Evolutionary conservation across 2,329 filamentous ascomycete genomes (phyloP).

Genomic region (Westerdykella aurantiaca): DNA sequence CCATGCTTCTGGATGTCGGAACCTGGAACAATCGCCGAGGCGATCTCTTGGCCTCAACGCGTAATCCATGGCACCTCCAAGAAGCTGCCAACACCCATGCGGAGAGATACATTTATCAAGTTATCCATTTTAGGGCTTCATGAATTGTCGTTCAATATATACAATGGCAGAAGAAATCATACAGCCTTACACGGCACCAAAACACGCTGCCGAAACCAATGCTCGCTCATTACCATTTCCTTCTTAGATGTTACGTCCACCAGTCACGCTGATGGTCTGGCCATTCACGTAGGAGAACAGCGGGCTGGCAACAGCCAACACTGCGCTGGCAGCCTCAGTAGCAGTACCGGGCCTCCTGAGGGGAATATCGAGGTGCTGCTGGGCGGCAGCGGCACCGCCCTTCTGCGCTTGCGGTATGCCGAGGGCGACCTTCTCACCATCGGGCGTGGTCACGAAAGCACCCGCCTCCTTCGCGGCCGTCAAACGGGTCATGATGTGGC

Average conservation of each 20-base stretch:
- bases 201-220: background rate
- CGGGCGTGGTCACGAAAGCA: slow-evolving; percentile 69
- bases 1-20: no score
- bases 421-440: slow-evolving; percentile 52
- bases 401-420: slow-evolving; percentile 42
- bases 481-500: slow-evolving; percentile 71
- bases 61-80: no score
- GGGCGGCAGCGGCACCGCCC: slow-evolving; percentile 27
- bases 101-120: background rate
- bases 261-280: slow-evolving; percentile 82
- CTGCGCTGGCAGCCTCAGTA: slow-evolving; percentile 70
- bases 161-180: slow-evolving; percentile 12
- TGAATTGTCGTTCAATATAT: slow-evolving; percentile 6
- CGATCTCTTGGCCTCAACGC: no score
- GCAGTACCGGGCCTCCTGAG: slow-evolving; percentile 70
- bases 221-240: no score
- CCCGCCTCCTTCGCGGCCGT: slow-evolving; percentile 82
- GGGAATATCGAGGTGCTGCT: slow-evolving; percentile 63
- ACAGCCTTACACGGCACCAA: slow-evolving; percentile 2
- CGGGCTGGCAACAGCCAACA: slow-evolving; percentile 75
- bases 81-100: background rate
- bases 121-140: background rate
- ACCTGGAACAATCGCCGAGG: no score
- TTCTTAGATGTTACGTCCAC: slow-evolving; percentile 59
- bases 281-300: slow-evolving; percentile 79